These are phyloP conservation scores for Carallia brachiata DNA, from an alignment of 345 rosid species.

Conservation along the genomic window DNA sequence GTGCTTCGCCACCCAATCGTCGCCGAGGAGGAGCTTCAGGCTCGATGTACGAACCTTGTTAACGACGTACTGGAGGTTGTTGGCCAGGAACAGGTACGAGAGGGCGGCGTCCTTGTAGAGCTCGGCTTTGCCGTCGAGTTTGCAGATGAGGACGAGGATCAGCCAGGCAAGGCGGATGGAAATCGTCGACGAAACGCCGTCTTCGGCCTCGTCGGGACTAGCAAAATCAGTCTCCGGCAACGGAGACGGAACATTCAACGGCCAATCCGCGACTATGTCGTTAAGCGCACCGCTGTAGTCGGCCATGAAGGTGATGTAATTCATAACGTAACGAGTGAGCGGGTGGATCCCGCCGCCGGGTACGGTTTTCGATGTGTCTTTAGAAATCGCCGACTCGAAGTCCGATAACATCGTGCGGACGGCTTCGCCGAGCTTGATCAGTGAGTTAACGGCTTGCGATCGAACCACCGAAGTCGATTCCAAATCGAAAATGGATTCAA, in stretches of 20 bases:
- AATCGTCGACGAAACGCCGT: conserved; percentile 37
- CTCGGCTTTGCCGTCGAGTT: conserved; percentile 65
- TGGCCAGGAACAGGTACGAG: conserved; percentile 72
- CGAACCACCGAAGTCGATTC: conserved; percentile 44
- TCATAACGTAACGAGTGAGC: conserved; percentile 73
- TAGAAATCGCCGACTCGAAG: conserved; percentile 58
- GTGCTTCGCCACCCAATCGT: conserved; percentile 59
- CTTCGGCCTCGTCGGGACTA: conserved; percentile 26
- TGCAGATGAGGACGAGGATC: conserved; percentile 64
- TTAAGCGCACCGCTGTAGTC: conserved; percentile 53
- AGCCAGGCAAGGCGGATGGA: conserved; percentile 58
- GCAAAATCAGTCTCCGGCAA: conserved; percentile 52
- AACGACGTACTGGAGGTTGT: conserved; percentile 74
- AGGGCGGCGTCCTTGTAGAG: conserved; percentile 55
- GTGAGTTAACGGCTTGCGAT: conserved; percentile 42
- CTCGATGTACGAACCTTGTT: conserved; percentile 56
- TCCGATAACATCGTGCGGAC: conserved; percentile 46
- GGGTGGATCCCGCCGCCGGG: conserved; percentile 86
- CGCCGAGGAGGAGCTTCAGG: conserved; percentile 51
- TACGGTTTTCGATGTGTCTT: conserved; percentile 46
- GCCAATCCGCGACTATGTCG: conserved; percentile 62
- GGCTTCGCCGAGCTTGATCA: conserved; percentile 46
- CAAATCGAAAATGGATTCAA: conserved; percentile 47
- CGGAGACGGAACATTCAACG: conserved; percentile 32
- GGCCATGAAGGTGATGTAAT: conserved; percentile 61